Conservation (phyloP, 306 rosid species). For the Fragaria nilgerrensis region DNA sequence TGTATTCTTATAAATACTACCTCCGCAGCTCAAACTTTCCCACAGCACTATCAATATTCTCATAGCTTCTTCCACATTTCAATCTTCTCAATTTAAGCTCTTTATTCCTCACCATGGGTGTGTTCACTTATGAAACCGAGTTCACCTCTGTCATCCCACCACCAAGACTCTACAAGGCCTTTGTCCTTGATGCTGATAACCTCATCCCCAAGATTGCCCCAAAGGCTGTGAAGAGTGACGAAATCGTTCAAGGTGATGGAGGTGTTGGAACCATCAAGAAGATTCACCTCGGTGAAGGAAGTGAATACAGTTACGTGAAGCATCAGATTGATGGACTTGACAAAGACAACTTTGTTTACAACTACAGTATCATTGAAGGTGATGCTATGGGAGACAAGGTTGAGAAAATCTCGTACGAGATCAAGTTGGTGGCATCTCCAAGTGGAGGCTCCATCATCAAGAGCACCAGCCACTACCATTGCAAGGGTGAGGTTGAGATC, state of each 20-base stretch:
- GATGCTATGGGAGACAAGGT: slow-evolving; percentile 27
- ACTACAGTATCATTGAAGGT: slow-evolving; percentile 39
- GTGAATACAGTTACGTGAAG: slow-evolving; percentile 13
- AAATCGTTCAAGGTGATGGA: slow-evolving; percentile 45
- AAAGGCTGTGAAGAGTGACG: slow-evolving; percentile 9
- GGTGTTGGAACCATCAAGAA: slow-evolving; percentile 49
- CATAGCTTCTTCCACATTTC: not conserved
- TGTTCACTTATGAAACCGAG: slow-evolving; percentile 29
- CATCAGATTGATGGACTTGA: slow-evolving; percentile 41
- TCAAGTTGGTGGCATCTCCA: slow-evolving; percentile 23
- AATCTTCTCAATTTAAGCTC: not conserved
- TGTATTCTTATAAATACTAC: not conserved
- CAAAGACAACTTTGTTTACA: slow-evolving; percentile 26
- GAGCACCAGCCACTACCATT: slow-evolving; percentile 26
- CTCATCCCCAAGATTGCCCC: slow-evolving; percentile 31
- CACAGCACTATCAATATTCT: not conserved
- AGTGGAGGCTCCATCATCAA: slow-evolving; percentile 39
- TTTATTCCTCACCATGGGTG: slow-evolving; percentile 20
- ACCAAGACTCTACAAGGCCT: slow-evolving; percentile 38
- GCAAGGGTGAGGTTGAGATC: slow-evolving; percentile 29
- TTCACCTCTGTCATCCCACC: slow-evolving; percentile 28
- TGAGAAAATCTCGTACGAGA: slow-evolving; percentile 38
- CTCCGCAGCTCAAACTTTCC: not conserved
- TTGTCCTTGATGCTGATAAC: slow-evolving; percentile 24
- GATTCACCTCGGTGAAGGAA: slow-evolving; percentile 32